Base-by-base conservation (phyloP, 2,329 filamentous ascomycete genomes). In the Colletotrichum costaricense region DNA sequence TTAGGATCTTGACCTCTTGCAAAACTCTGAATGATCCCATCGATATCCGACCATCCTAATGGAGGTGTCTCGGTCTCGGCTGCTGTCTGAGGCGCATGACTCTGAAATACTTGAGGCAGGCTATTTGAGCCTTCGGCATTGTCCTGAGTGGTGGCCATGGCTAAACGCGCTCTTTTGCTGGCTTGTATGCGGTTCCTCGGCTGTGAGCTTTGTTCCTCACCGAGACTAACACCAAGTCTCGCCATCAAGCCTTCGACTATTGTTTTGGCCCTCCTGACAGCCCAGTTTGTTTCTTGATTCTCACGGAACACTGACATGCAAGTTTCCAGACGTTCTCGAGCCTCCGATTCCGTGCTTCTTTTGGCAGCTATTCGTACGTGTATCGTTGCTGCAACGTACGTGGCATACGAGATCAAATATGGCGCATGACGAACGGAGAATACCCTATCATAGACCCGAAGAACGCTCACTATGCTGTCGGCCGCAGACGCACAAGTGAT, bases 391-490 rank as follows among this genome's bases (percentile, higher is more conserved):
- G 84, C 84, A 1, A 89, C 87, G 70, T 90, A 90, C 0, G 86
- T 88, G 0, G 88, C 87, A 76, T 90, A 90, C 0, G 86, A 88
- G 22, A 90, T 84, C 1, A 90, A 78, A 67, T 90, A 90, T 0
- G 88, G 88, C 0, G 88, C 86, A 12, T 83, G 79, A 12, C 81
- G 79, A 2, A 88, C 81, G 1, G 84, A 85, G 54, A 87, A 89
- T 0, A 82, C 79, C 35, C 79, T 78, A 28, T 87, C 81, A 57
- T 89, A 89, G 5, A 81, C 79, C 24, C 83, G 81, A 0, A 89
- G 75, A 0, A 89, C 77, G 3, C 79, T 78, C 16, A 84, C 82
- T 4, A 89, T 88, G 16, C 81, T 80, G 11, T 80, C 79, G 0
- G 87, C 87, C 0, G 87, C 87, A 1, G 80, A 80, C 0, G 85